Percentiles rank a stretch among this genome's conserved stretches.
These are phyloP conservation scores for Chlamydomonas eustigma DNA, from an alignment of 139 green algal species.

Conservation along the genomic window DNA sequence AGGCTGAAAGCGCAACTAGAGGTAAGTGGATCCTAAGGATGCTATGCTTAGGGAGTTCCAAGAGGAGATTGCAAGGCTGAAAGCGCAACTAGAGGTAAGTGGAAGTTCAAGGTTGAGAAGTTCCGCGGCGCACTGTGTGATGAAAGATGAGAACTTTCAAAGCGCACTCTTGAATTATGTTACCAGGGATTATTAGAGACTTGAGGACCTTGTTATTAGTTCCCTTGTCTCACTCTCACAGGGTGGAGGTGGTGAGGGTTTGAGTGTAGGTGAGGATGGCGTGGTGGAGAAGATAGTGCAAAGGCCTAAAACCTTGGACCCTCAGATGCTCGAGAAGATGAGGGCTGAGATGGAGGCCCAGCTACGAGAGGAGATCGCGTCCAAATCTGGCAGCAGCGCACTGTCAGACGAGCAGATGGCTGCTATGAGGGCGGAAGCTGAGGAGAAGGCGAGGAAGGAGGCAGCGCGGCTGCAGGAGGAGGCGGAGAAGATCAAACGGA, in stretches of 20 bases:
- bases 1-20: slow-evolving; percentile 66
- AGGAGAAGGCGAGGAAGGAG: slow-evolving; percentile 41
- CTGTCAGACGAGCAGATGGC: slow-evolving; percentile 28
- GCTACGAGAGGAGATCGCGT: slow-evolving; percentile 38
- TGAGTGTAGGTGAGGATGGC: slow-evolving; percentile 17
- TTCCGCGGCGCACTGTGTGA: no score
- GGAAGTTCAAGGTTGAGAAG: slow-evolving; percentile 76
- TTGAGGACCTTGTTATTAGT: no score
- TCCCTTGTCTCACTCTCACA: no score
- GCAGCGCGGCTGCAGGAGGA: slow-evolving; percentile 34
- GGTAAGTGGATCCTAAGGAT: slow-evolving; percentile 82
- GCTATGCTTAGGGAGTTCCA: slow-evolving; percentile 90
- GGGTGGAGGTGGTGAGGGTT: background rate
- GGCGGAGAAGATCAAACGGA: slow-evolving; percentile 44
- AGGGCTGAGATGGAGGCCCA: slow-evolving; percentile 51
- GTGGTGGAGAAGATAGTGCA: slow-evolving; percentile 44
- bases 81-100: slow-evolving; percentile 63
- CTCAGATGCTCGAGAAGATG: slow-evolving; percentile 46
- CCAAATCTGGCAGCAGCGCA: background rate
- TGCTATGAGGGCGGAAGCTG: slow-evolving; percentile 45
- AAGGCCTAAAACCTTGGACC: slow-evolving; percentile 43
- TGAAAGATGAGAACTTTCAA: no score
- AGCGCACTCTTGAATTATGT: no score
- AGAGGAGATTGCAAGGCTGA: slow-evolving; percentile 79
- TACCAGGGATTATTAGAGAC: no score